Evolutionary conservation across 2,329 filamentous ascomycete genomes (phyloP).

Genomic region (Plectosphaerella cucumerina): DNA sequence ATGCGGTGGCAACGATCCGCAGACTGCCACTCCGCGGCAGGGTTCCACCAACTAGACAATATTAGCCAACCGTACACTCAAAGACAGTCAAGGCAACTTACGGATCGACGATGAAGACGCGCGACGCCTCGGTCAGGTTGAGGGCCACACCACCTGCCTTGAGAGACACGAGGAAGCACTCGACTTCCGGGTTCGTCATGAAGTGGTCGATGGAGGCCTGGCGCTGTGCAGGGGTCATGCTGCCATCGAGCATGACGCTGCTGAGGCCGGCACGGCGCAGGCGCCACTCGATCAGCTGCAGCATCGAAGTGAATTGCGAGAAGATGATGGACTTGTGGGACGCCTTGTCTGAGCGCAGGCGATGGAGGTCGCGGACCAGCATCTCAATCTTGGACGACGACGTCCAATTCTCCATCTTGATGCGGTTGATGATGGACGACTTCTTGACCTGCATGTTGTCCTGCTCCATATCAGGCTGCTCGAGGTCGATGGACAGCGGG

Average conservation of each 20-base stretch:
- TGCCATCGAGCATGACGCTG: constrained; percentile 96
- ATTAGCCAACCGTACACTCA: constrained; percentile 6
- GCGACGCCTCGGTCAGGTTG: constrained; percentile 90
- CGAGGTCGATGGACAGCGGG: constrained; percentile 81
- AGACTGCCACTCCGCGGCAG: constrained; percentile 99
- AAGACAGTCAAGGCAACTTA: constrained; percentile 45
- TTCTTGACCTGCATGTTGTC: constrained; percentile 86
- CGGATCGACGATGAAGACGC: constrained; percentile 95
- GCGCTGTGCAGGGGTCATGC: constrained; percentile 90
- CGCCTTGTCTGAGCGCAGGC: constrained; percentile 84
- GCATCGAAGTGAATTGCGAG: constrained; percentile 94
- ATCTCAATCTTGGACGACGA: constrained; percentile 98
- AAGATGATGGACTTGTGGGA: constrained; percentile 98
- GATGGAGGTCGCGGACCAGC: constrained; percentile 89
- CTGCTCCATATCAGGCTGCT: constrained; percentile 93
- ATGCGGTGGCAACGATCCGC: constrained; percentile 94
- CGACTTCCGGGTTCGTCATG: constrained; percentile 90
- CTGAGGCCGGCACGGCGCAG: constrained; percentile 94
- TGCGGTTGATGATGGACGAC: constrained; percentile 95
- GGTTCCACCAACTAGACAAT: constrained; percentile 78
- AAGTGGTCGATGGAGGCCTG: constrained; percentile 94
- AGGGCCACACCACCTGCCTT: constrained; percentile 95
- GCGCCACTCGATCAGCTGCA: constrained; percentile 95
- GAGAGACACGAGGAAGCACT: constrained; percentile 92
- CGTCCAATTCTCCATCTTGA: constrained; percentile 98